These are phyloP conservation scores for Geotrichum ghanense DNA, from an alignment of 805 yeast genomes.

Conservation along the genomic window DNA sequence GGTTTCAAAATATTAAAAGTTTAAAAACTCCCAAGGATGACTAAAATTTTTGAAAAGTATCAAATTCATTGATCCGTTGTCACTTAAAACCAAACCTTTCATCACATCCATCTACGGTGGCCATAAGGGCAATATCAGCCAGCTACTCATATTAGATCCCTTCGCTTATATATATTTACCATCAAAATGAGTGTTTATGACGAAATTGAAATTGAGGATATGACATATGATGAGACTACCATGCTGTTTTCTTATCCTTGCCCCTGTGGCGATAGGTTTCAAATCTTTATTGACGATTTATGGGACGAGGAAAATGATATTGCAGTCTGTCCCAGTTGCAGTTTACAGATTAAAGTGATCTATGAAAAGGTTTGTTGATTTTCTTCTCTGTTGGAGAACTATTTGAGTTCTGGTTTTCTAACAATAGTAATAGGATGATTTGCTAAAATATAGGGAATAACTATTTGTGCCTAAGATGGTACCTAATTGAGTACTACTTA, in stretches of 20 bases:
- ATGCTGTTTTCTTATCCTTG: constrained; percentile 89
- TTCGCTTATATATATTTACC: background rate
- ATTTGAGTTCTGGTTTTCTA: background rate
- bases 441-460: background rate
- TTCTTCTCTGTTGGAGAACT: too few relatives aligned
- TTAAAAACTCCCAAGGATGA: too few relatives aligned
- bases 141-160: background rate
- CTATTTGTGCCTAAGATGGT: too few relatives aligned
- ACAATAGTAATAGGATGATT: background rate
- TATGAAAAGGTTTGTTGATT: constrained; percentile 40
- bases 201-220: constrained; percentile 94
- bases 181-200: constrained; percentile 49
- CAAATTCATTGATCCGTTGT: too few relatives aligned
- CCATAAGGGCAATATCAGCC: too few relatives aligned
- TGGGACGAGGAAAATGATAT: constrained; percentile 75
- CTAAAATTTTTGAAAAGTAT: too few relatives aligned
- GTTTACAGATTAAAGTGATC: constrained; percentile 83
- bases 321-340: constrained; percentile 95
- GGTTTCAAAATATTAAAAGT: too few relatives aligned
- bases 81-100: too few relatives aligned
- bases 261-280: constrained; percentile 95
- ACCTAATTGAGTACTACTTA: too few relatives aligned
- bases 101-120: too few relatives aligned
- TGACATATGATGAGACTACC: constrained; percentile 75
- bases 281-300: constrained; percentile 73